phyloP scores from a whole-genome alignment of 2,329 filamentous ascomycete genomes.

The Pseudogymnoascus sp. region DNA sequence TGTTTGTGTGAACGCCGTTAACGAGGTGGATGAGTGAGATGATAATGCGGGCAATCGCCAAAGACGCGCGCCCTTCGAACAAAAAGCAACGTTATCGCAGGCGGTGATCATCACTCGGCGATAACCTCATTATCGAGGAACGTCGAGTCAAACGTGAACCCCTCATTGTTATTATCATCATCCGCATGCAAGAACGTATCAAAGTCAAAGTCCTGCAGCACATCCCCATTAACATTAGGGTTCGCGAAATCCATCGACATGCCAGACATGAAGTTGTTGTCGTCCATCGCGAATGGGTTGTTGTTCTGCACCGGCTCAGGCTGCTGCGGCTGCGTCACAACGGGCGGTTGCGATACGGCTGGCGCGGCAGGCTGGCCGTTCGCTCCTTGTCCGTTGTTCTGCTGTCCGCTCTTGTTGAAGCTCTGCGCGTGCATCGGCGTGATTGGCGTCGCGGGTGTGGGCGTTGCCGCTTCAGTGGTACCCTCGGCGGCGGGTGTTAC shows the following conservation, averaged over 20 bases:
- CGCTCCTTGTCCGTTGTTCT: conserved; percentile 32
- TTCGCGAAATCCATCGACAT: conserved; percentile 47
- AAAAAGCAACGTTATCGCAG: background rate
- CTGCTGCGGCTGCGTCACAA: conserved; percentile 37
- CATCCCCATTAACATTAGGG: conserved; percentile 45
- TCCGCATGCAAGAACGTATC: conserved; percentile 59
- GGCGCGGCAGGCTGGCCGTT: conserved; percentile 35
- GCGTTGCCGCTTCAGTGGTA: conserved; percentile 48
- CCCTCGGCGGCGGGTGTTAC: conserved; percentile 52
- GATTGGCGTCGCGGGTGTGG: conserved; percentile 56
- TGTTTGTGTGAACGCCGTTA: background rate
- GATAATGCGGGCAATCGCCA: background rate
- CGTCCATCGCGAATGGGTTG: conserved; percentile 37
- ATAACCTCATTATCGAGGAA: background rate
- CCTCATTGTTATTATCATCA: conserved; percentile 35
- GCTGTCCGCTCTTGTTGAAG: conserved; percentile 43
- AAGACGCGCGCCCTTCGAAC: no score
- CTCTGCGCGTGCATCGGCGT: conserved; percentile 47
- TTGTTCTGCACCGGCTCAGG: conserved; percentile 42
- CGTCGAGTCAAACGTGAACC: conserved; percentile 47
- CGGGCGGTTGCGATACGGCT: conserved; percentile 32
- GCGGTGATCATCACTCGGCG: background rate
- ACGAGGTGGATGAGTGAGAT: background rate
- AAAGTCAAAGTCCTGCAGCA: conserved; percentile 60
- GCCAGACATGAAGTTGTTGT: conserved; percentile 21